Base-by-base conservation (phyloP, 2,329 filamentous ascomycete species). In the Sporothrix euskadiensis region DNA sequence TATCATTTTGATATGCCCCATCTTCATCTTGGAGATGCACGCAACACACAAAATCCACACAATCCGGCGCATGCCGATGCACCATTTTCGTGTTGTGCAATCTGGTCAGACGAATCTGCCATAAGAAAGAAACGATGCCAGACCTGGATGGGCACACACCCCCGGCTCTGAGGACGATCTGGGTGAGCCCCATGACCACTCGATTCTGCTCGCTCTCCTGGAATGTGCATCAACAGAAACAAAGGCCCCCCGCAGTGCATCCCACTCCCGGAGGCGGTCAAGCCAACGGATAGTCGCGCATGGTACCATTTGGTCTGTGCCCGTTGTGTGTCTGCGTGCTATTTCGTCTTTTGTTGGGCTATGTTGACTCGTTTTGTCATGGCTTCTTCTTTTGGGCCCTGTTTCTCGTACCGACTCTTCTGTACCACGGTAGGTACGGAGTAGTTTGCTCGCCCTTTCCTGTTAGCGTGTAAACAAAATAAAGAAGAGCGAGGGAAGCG, bases 191-290 rank as follows among this genome's bases (percentile, higher is more conserved):
- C 71, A 72, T 72, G 71, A 72, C 71, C 71, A 12, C 63, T 57
- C 41, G 52, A 68, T 26, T 72, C 16, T 66, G 44, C 30, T 41
- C 16, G 3, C 22, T 49, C 52, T 59, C 35, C 52, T 69, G 71
- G 49, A 68, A 54, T 57, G 71, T 68, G 71, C 71, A 68, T 72
- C 61, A 57, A 39, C 47, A 54, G 47, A 69, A 39, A 69, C 47
- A 69, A 16, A 52, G 14, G 30, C 32, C 71, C 49, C 57, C 63
- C 71, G 69, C 69, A 71, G 41, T 39, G 49, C 71, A 68, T 68
- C 71, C 61, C 71, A 59, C 71, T 47, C 71, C 52, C 47, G 47
- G 49, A n/a, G 49, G 71, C 71, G 71, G 71, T 72, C 71, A 72
- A 39, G 32, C 44, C 26, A 52, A 44, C 65, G 44, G 47, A 35